These are phyloP conservation scores for Zygosaccharomyces pseudorouxii DNA, from an alignment of 805 yeast genomes.

Conservation along the genomic window DNA sequence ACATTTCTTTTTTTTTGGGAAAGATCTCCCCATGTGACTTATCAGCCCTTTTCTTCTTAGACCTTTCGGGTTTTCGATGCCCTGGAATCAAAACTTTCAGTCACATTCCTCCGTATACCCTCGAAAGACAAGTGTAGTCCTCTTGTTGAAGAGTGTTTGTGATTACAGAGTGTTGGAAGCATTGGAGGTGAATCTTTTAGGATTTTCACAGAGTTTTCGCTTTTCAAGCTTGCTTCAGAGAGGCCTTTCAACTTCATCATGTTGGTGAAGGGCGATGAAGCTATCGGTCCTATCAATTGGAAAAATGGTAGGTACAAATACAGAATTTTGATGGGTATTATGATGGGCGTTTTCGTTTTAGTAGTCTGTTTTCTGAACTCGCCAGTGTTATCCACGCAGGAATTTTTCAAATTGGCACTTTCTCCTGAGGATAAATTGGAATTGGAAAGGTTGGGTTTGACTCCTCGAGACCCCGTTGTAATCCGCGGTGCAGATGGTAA, in stretches of 20 bases:
- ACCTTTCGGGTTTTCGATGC: not conserved
- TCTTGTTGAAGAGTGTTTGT: not conserved
- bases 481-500: constrained; percentile 16
- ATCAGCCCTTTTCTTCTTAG: not conserved
- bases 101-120: not conserved
- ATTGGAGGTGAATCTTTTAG: not conserved
- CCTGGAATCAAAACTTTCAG: not conserved
- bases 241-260: not conserved
- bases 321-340: not conserved
- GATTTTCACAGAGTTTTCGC: not conserved
- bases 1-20: not conserved
- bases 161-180: not conserved
- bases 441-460: constrained; percentile 36
- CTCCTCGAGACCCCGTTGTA: constrained; percentile 39
- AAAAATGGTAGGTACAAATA: not conserved
- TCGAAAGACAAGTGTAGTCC: not conserved
- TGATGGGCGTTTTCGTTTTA: not conserved
- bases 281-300: not conserved
- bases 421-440: constrained; percentile 26
- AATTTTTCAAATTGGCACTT: not conserved
- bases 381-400: not conserved
- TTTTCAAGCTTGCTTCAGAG: not conserved
- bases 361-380: not conserved
- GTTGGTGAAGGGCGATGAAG: constrained; percentile 4
- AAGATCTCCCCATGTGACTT: not conserved